Base-by-base conservation (phyloP, 2,329 filamentous ascomycete genomes). In the Massarina eburnea region DNA sequence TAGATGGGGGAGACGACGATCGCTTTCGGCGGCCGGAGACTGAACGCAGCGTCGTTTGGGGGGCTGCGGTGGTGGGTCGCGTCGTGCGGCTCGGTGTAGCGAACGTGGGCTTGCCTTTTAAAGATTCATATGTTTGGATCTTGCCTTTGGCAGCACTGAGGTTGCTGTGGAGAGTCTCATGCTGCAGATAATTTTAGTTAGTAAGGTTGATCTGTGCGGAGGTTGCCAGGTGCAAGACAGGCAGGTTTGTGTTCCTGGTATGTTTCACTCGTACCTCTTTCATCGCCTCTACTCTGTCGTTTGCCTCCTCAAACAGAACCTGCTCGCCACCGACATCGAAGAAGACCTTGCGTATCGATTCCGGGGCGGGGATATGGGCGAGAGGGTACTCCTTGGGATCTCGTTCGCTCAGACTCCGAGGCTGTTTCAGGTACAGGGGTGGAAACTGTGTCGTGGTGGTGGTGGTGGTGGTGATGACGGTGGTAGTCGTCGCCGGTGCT, bases 351-450 rank as follows among this genome's bases (percentile, higher is more conserved):
- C 84, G 83, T 49, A 99, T 76, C 41, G 88, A 85, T 14, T 84
- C 81, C 2, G 94, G 94, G 1, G 91, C 95, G 1, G 89, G 86
- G 39, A 88, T 85, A 51, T 82, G 80, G 29, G 92, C 92, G 22
- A 99, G 77, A 30, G 94, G 94, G 68, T 95, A 99, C 59, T 94
- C 84, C 68, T 95, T 95, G 12, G 86, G 79, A 70, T 97, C 91
- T 46, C 96, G 82, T 43, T 85, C 80, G 48, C 81, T 76, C 26
- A 91, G 79, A 41, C 84, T 81, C 42, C 82, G 82, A 19, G 89
- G 86, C 48, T 88, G 82, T 54, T 83, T 84, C 56, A 96, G 83
- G 45, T 89, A 78, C 46, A 96, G 77, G n/a, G 90, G 90, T 37
- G 92, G 91, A 56, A 94, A 95, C 14, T 77, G 71, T 71, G 89